A percentile compares a stretch with the other conserved stretches of the same genome.
phyloP scores from a whole-genome alignment of 148 eudicot species.

The Vaccinium vitisidaea region DNA sequence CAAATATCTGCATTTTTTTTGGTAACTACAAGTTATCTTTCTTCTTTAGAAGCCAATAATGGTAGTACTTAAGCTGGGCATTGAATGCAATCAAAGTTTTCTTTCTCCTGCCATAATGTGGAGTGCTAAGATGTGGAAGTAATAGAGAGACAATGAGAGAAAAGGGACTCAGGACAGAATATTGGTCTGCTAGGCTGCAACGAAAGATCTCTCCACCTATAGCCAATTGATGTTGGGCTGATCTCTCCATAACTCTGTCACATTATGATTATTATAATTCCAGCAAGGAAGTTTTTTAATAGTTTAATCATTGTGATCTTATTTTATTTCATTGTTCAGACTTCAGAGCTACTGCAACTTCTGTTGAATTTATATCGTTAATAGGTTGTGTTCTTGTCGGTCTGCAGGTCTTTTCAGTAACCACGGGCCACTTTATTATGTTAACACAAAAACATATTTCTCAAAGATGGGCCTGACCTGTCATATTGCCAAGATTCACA shows the following conservation, averaged over 20 bases:
- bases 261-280: not conserved
- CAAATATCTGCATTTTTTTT: slow-evolving; percentile 1
- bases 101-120: slow-evolving; percentile 4
- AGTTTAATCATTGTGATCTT: not conserved
- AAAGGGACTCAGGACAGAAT: not conserved
- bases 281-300: not conserved
- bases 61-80: not conserved
- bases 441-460: slow-evolving; percentile 65
- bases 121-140: not conserved
- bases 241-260: not conserved
- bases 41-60: not conserved
- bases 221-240: not conserved
- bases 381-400: slow-evolving; percentile 7
- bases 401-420: slow-evolving; percentile 93
- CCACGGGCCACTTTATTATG: slow-evolving; percentile 94
- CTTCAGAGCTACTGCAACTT: not conserved
- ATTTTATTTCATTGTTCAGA: slow-evolving; percentile 4
- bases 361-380: not conserved
- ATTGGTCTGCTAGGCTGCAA: not conserved
- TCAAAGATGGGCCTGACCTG: slow-evolving; percentile 93
- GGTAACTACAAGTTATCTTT: not conserved
- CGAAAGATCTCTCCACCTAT: not conserved
- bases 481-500: slow-evolving; percentile 99
- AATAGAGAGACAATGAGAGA: not conserved
- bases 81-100: not conserved